Conservation (phyloP, 179 eudicot genomes). For the Spinacia oleracea region DNA sequence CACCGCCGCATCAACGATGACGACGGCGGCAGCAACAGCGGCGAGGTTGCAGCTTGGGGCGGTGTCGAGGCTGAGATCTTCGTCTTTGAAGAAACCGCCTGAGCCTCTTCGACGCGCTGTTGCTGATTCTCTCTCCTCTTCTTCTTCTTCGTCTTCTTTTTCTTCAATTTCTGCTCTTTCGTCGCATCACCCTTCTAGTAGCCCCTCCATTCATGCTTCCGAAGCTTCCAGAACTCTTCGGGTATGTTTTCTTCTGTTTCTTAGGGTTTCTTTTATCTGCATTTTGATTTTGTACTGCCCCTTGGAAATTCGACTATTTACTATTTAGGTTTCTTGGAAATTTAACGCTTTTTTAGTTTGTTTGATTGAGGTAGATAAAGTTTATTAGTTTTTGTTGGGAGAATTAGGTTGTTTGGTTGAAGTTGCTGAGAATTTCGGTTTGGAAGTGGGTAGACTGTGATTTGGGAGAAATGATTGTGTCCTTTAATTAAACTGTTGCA, state of each 20-base stretch:
- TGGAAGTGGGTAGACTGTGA: neutral
- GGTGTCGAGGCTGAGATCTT: slow-evolving; percentile 75
- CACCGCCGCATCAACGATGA: neutral
- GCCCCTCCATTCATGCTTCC: slow-evolving; percentile 54
- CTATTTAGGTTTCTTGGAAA: neutral
- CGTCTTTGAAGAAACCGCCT: slow-evolving; percentile 85
- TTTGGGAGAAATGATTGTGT: neutral
- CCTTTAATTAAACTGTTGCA: neutral
- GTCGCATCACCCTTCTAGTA: slow-evolving; percentile 45
- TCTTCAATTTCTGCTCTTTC: slow-evolving; percentile 44
- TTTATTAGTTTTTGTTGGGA: neutral
- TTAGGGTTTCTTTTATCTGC: neutral
- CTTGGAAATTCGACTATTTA: neutral
- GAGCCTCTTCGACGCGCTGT: slow-evolving; percentile 98
- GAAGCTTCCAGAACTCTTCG: slow-evolving; percentile 85
- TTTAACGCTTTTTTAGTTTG: neutral
- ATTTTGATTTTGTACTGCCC: slow-evolving; percentile 4
- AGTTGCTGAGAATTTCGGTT: neutral
- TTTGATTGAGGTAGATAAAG: neutral
- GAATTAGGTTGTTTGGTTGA: neutral
- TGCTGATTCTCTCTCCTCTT: slow-evolving; percentile 80
- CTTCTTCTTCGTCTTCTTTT: slow-evolving; percentile 49
- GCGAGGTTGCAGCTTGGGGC: slow-evolving; percentile 51
- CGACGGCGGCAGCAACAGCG: slow-evolving; percentile 6
- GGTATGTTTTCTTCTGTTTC: slow-evolving; percentile 38